phyloP scores from a whole-genome alignment of 257 asterid species.

The Solanum clarkiae region DNA sequence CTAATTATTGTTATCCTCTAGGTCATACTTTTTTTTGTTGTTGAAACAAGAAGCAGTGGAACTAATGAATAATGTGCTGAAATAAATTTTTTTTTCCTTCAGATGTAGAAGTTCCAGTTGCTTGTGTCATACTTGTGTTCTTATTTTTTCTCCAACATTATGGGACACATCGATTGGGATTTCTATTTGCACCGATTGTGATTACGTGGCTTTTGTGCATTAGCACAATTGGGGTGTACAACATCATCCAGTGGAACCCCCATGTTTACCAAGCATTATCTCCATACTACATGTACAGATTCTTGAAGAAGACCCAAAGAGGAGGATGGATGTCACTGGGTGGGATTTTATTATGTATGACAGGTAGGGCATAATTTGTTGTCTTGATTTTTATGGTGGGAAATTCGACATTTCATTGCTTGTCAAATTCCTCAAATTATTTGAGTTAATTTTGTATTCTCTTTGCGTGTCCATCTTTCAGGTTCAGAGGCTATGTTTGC shows the following conservation, averaged over 20 bases:
- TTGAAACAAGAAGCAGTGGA: background rate
- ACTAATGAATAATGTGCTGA: background rate
- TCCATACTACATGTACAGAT: constrained; percentile 92
- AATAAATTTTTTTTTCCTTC: constrained; percentile 6
- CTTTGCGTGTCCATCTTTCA: constrained; percentile 7
- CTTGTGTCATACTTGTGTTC: constrained; percentile 69
- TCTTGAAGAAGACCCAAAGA: constrained; percentile 73
- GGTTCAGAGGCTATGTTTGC: constrained; percentile 99
- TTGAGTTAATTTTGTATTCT: background rate
- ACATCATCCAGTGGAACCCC: constrained; percentile 77
- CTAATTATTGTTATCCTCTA: background rate
- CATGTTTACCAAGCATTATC: constrained; percentile 81
- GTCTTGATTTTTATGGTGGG: background rate
- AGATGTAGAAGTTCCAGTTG: constrained; percentile 89
- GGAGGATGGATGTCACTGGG: constrained; percentile 98
- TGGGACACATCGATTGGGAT: constrained; percentile 89
- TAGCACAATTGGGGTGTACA: constrained; percentile 83
- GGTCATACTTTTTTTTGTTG: background rate
- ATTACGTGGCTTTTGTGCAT: constrained; percentile 93
- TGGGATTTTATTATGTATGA: constrained; percentile 80
- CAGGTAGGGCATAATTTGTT: constrained; percentile 28
- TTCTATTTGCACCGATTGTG: constrained; percentile 80
- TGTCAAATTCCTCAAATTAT: background rate
- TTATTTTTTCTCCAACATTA: constrained; percentile 78
- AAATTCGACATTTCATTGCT: background rate